Evolutionary conservation across 2,329 filamentous ascomycete species (phyloP), one percentile per base, ranked within the genome.

Genomic region (Coniochaeta sp.): DNA sequence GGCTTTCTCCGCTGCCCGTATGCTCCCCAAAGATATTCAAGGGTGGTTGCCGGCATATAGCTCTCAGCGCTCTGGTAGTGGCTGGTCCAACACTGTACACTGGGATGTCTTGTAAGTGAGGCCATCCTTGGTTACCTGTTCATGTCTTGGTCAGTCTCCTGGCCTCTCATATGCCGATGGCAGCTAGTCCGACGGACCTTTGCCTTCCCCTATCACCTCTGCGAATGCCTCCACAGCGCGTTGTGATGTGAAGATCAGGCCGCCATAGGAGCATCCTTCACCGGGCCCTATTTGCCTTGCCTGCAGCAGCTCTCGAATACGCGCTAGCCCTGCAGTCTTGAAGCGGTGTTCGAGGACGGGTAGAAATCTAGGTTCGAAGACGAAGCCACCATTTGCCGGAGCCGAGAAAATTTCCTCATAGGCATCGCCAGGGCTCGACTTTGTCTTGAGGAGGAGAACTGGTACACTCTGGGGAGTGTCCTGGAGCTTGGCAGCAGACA

Each of bases 231-330:
- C 91, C 2, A 95, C 90, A 1, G 91, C 89, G 56, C 90, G 82
- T 71, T 95, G 91, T 8, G 89, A 93, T 1, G 90, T 95, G 69
- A 95, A 93, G 57, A 95, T 87, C 61, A 93, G 75, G n/a, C 89
- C 90, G 5, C 89, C 89, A 68, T 90, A 93, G 16, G 74, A 66
- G 44, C 72, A 71, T 2, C 70, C 73, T 0, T 67, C 44, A n/a
- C 62, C 62, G 2, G 58, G 66, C 54, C 76, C 75, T 62, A 87
- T 79, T 17, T 68, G 64, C 26, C 70, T 73, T 1, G 68, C 64
- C 10, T 66, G 69, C 10, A 93, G 78, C 17, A 86, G 69, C 3
- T 72, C 68, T 32, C 77, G 76, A 24, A 92, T 73, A 50, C 74
- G 73, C 30, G 74, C 70, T 66, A 91, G 74, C 1, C 87, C 84